These are phyloP conservation scores for Lomentospora prolificans DNA, from an alignment of 2,329 filamentous ascomycete species.

Conservation along the genomic window DNA sequence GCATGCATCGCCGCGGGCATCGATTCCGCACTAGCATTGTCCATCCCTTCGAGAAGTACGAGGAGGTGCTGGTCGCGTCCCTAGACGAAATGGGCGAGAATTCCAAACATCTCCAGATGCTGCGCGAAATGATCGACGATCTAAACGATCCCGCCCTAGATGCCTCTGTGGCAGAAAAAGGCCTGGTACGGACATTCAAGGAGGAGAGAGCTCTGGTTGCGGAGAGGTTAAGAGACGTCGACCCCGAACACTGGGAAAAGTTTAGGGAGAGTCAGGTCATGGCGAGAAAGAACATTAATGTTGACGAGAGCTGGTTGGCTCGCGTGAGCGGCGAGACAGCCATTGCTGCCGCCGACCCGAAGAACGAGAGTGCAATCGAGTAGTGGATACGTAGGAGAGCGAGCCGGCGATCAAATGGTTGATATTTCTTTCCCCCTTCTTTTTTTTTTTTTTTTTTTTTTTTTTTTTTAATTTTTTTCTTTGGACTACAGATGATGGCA, in stretches of 20 bases:
- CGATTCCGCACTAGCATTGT: constrained; percentile 45
- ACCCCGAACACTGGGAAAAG: constrained; percentile 55
- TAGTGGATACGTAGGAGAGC: neutral
- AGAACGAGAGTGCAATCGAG: neutral
- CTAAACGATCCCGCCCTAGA: constrained; percentile 49
- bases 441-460: too few species aligned
- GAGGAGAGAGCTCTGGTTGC: constrained; percentile 44
- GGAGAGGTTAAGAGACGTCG: constrained; percentile 43
- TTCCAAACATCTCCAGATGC: constrained; percentile 38
- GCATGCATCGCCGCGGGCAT: constrained; percentile 44
- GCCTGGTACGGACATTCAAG: constrained; percentile 51
- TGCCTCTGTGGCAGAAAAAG: constrained; percentile 43
- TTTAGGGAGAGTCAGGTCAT: constrained; percentile 49
- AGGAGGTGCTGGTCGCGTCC: constrained; percentile 35
- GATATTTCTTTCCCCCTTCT: too few species aligned
- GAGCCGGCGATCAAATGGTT: neutral
- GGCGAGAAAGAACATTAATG: constrained; percentile 4
- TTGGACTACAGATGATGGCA: neutral
- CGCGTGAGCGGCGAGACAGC: neutral
- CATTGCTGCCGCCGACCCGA: neutral
- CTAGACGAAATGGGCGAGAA: constrained; percentile 41
- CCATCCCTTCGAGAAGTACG: constrained; percentile 33
- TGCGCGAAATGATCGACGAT: constrained; percentile 55
- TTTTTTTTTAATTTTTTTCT: too few species aligned
- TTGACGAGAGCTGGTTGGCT: neutral